Conservation (phyloP, 2,329 filamentous ascomycete species). For the Aspergillus hortae region DNA sequence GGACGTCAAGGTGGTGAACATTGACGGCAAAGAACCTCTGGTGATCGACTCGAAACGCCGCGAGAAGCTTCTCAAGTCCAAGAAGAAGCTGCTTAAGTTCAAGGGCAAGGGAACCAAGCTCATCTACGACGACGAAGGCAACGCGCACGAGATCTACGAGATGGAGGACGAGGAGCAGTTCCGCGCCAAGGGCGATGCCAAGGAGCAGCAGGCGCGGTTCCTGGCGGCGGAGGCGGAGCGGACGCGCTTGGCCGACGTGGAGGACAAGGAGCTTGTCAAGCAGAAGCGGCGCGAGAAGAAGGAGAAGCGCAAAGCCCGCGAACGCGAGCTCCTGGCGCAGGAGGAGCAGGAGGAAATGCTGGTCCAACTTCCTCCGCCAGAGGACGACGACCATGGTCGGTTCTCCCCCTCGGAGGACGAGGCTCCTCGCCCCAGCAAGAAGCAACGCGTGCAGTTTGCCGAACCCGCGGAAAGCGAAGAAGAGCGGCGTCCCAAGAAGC, state of each 20-base stretch:
- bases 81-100: slow-evolving; percentile 89
- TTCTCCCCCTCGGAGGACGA: slow-evolving; percentile 21
- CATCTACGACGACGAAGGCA: slow-evolving; percentile 88
- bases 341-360: slow-evolving; percentile 26
- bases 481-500: slow-evolving; percentile 22
- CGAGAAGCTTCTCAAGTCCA: slow-evolving; percentile 91
- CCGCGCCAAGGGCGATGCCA: slow-evolving; percentile 67
- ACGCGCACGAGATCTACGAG: slow-evolving; percentile 80
- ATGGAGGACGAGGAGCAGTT: slow-evolving; percentile 84
- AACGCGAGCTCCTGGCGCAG: slow-evolving; percentile 33
- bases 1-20: slow-evolving; percentile 39
- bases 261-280: slow-evolving; percentile 77
- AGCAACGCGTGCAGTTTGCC: slow-evolving; percentile 38
- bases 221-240: slow-evolving; percentile 69
- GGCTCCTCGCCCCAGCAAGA: slow-evolving; percentile 34
- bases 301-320: slow-evolving; percentile 42
- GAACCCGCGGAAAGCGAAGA: slow-evolving; percentile 26
- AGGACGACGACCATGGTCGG: slow-evolving; percentile 17
- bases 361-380: slow-evolving; percentile 31
- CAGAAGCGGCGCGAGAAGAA: slow-evolving; percentile 60
- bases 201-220: slow-evolving; percentile 73
- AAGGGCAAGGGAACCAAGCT: slow-evolving; percentile 82
- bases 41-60: slow-evolving; percentile 91
- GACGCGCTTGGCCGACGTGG: slow-evolving; percentile 70
- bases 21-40: slow-evolving; percentile 66